phyloP scores from a whole-genome alignment of 148 eudicot species.

The Mesembryanthemum crystallinum region DNA sequence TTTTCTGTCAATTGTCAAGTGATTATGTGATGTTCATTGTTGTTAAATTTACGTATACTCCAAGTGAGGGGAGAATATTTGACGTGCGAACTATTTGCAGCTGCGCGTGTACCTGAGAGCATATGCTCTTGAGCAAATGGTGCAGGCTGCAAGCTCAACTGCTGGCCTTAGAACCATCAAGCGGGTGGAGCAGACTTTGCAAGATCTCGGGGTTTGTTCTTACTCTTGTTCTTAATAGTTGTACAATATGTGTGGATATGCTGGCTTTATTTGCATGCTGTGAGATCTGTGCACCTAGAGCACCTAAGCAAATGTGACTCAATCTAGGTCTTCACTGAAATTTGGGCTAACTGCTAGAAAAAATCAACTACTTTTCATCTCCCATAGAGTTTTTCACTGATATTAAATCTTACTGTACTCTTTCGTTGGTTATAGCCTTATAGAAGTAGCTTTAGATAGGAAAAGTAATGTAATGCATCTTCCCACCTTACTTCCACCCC shows the following conservation, averaged over 20 bases:
- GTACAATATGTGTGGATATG: conserved; percentile 2
- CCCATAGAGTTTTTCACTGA: background rate
- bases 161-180: conserved; percentile 96
- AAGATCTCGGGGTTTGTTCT: conserved; percentile 92
- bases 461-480: background rate
- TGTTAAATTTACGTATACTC: conserved; percentile 2
- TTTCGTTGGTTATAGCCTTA: background rate
- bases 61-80: background rate
- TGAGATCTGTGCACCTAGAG: background rate
- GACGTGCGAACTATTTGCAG: conserved; percentile 48
- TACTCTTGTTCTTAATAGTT: conserved; percentile 18
- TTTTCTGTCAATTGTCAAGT: background rate
- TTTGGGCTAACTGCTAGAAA: background rate
- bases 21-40: background rate
- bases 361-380: background rate
- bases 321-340: background rate
- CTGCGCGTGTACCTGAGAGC: conserved; percentile 85
- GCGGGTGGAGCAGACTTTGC: conserved; percentile 91
- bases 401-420: background rate
- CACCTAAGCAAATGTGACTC: background rate
- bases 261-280: background rate
- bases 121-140: conserved; percentile 95
- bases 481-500: too few species aligned
- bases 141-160: conserved; percentile 90
- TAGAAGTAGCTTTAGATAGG: background rate